Conservation (phyloP, 192 early-diverging fungal species). For the Backusella australiensis region DNA sequence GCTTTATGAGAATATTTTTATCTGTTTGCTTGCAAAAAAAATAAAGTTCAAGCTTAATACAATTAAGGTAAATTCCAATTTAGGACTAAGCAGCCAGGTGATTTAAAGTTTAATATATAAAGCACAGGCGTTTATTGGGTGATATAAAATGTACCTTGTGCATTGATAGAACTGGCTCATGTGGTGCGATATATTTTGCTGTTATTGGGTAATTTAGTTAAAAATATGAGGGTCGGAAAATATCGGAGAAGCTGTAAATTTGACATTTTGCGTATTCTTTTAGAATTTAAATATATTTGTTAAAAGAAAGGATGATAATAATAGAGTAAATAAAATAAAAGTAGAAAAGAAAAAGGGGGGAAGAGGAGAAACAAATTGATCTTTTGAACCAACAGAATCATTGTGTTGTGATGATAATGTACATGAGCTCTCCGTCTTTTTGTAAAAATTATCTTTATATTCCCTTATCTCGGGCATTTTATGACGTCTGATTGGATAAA, state of each 20-base stretch:
- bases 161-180: neutral
- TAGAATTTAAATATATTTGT: neutral
- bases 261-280: neutral
- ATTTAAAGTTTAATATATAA: neutral
- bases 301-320: neutral
- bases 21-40: neutral
- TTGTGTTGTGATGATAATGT: constrained; percentile 1
- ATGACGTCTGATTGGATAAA: constrained; percentile 12
- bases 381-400: constrained; percentile 10
- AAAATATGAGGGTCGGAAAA: constrained; percentile 6
- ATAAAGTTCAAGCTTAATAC: neutral
- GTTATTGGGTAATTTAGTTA: neutral
- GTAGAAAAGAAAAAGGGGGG: neutral
- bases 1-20: neutral
- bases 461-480: constrained; percentile 14
- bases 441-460: neutral
- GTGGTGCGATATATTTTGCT: neutral
- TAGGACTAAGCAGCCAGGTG: neutral
- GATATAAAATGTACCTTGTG: constrained; percentile 6
- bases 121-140: neutral
- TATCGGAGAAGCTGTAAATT: constrained; percentile 1
- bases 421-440: neutral
- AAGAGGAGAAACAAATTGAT: constrained; percentile 1
- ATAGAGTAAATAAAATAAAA: constrained; percentile 13
- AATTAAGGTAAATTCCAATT: neutral